Evolutionary conservation across 805 yeast genomes (phyloP).

Genomic region (Cyberlindnera samutprakarnensis): DNA sequence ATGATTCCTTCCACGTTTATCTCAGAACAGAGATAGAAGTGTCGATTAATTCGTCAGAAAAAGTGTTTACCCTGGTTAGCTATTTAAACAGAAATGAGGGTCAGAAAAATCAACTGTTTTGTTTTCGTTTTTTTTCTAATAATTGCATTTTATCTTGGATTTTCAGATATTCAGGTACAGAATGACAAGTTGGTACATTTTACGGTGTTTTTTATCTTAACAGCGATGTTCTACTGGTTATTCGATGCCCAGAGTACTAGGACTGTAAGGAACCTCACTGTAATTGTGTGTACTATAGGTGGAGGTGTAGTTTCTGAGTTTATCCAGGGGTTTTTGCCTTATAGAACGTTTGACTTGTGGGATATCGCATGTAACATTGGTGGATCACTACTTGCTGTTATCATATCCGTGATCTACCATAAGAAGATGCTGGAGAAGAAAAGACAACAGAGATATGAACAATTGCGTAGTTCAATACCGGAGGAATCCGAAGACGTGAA

Average conservation of each 20-base stretch:
- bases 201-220: slow-evolving; percentile 36
- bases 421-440: slow-evolving; percentile 17
- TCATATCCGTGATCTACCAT: slow-evolving; percentile 14
- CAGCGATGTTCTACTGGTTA: slow-evolving; percentile 40
- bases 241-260: slow-evolving; percentile 31
- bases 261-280: slow-evolving; percentile 27
- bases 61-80: too few relatives aligned
- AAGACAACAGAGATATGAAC: slow-evolving; percentile 18
- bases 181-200: slow-evolving; percentile 51
- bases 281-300: slow-evolving; percentile 36
- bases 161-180: slow-evolving; percentile 29
- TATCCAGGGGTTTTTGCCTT: slow-evolving; percentile 38
- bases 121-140: slow-evolving; percentile 30
- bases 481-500: slow-evolving; percentile 16
- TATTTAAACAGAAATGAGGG: slow-evolving; percentile 12
- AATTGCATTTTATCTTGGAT: slow-evolving; percentile 20
- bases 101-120: slow-evolving; percentile 25
- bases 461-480: slow-evolving; percentile 22
- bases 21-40: too few relatives aligned
- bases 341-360: slow-evolving; percentile 37
- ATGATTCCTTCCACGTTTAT: too few relatives aligned
- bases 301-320: slow-evolving; percentile 46
- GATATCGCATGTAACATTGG: slow-evolving; percentile 36
- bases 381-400: slow-evolving; percentile 22
- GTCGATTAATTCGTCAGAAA: too few relatives aligned